A percentile compares a stretch with the other conserved stretches of the same genome.
Conservation (phyloP, 768 basidiomycete species). For the Hygrophorus russula region DNA sequence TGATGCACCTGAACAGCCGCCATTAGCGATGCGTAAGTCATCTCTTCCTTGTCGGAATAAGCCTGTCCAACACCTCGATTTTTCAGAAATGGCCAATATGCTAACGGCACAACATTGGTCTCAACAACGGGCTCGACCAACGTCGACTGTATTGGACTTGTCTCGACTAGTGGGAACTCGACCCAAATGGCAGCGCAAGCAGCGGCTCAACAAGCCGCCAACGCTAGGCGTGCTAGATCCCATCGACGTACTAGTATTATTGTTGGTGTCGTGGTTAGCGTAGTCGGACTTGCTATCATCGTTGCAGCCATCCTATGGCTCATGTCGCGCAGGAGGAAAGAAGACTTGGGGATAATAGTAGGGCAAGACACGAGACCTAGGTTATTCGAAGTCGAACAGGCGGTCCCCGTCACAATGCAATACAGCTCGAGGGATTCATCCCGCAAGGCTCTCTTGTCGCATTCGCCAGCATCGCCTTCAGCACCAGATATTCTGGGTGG, state of each 20-base stretch:
- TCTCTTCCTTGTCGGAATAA: neutral
- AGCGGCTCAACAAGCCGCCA: constrained; percentile 8
- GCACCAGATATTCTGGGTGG: no score
- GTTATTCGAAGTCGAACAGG: constrained; percentile 7
- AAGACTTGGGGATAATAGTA: neutral
- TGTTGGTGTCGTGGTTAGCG: constrained; percentile 20
- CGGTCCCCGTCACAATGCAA: neutral
- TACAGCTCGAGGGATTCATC: no score
- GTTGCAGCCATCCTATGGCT: constrained; percentile 11
- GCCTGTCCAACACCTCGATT: neutral
- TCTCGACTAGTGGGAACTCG: constrained; percentile 15
- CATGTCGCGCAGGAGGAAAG: constrained; percentile 7
- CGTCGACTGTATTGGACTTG: constrained; percentile 18
- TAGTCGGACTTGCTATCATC: constrained; percentile 18
- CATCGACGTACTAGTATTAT: constrained; percentile 15
- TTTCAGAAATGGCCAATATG: constrained; percentile 22
- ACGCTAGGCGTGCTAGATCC: neutral
- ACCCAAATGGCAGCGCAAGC: constrained; percentile 11
- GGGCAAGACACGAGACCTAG: constrained; percentile 7
- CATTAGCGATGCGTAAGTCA: constrained; percentile 32
- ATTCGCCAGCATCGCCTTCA: no score
- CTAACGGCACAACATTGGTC: constrained; percentile 13
- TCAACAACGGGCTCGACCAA: constrained; percentile 18
- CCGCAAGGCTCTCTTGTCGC: no score
- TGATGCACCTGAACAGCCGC: constrained; percentile 18